Evolutionary conservation across 768 basidiomycete genomes (phyloP).

Genomic region (Crucibulum laeve): DNA sequence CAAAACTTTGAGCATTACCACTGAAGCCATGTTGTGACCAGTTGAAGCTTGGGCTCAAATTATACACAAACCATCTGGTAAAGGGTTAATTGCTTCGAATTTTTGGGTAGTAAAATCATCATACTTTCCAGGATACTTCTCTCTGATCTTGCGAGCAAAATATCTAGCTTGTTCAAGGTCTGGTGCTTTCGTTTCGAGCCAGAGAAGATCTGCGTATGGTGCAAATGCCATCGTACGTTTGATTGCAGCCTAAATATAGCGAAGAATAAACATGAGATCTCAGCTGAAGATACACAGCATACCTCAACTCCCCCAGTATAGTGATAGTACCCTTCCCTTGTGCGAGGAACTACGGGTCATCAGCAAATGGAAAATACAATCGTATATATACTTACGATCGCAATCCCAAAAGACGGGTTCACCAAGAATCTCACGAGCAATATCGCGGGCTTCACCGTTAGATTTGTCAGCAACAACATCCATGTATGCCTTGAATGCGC

Average conservation of each 20-base stretch:
- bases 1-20: slow-evolving; percentile 28
- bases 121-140: slow-evolving; percentile 69
- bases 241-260: slow-evolving; percentile 55
- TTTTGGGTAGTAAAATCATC: slow-evolving; percentile 9
- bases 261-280: background rate
- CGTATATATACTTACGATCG: slow-evolving; percentile 53
- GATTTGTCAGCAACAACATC: slow-evolving; percentile 60
- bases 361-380: background rate
- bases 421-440: slow-evolving; percentile 74
- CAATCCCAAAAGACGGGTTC: slow-evolving; percentile 82
- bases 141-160: slow-evolving; percentile 74
- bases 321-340: slow-evolving; percentile 89
- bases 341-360: slow-evolving; percentile 62
- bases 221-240: slow-evolving; percentile 78
- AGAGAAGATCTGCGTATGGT: slow-evolving; percentile 84
- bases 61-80: slow-evolving; percentile 82
- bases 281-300: slow-evolving; percentile 2
- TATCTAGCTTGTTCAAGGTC: slow-evolving; percentile 73
- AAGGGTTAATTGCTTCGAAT: background rate
- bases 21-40: slow-evolving; percentile 83
- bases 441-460: slow-evolving; percentile 62
- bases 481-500: slow-evolving; percentile 55
- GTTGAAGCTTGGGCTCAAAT: slow-evolving; percentile 91
- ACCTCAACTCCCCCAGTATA: slow-evolving; percentile 77
- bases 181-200: slow-evolving; percentile 92